phyloP scores from a whole-genome alignment of 768 basidiomycete genomes.

The Lentinula raphanica region DNA sequence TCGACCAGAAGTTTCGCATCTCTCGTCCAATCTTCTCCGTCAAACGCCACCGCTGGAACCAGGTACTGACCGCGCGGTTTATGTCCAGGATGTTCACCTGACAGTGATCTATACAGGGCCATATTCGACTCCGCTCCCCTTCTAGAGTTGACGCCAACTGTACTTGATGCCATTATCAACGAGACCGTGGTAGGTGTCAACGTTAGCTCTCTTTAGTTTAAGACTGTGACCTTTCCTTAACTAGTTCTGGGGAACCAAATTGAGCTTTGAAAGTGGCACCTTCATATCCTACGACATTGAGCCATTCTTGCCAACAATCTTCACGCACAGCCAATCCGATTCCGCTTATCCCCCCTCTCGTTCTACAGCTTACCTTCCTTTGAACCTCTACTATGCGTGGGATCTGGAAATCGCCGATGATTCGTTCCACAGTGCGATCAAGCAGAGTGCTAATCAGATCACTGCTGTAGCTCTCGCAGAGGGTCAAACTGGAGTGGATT shows the following conservation, averaged over 20 bases:
- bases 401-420: conserved; percentile 29
- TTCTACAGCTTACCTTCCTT: conserved; percentile 29
- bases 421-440: conserved; percentile 34
- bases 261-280: conserved; percentile 21
- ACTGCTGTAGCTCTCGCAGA: conserved; percentile 30
- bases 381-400: conserved; percentile 48
- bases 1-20: conserved; percentile 24
- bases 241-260: conserved; percentile 27
- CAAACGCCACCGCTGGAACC: conserved; percentile 19
- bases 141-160: conserved; percentile 13
- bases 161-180: conserved; percentile 24
- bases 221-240: not conserved
- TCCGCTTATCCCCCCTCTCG: conserved; percentile 48
- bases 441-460: conserved; percentile 34
- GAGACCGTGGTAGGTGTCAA: conserved; percentile 22
- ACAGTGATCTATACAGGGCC: conserved; percentile 14
- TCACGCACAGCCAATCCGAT: conserved; percentile 28
- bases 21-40: conserved; percentile 22
- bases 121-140: conserved; percentile 29
- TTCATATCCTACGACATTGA: conserved; percentile 35
- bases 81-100: not conserved
- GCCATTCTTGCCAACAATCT: conserved; percentile 30
- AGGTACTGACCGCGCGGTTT: conserved; percentile 19
- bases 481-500: conserved; percentile 30
- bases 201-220: not conserved